These are phyloP conservation scores for Trichoderma lentiforme DNA, from an alignment of 2,329 filamentous ascomycete genomes.

Conservation along the genomic window DNA sequence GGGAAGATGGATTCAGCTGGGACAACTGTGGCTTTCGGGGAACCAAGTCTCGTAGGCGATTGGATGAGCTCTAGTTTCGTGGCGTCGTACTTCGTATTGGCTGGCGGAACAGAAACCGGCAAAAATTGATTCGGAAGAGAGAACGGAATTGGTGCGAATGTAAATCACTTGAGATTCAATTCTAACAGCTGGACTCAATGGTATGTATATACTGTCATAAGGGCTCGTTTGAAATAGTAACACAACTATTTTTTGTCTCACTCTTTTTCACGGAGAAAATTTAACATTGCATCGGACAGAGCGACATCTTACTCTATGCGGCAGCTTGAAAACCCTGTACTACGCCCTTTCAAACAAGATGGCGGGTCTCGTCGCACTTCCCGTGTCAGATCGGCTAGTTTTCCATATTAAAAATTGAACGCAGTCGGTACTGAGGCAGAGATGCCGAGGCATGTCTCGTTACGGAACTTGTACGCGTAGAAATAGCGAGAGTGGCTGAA, in stretches of 20 bases:
- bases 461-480: not conserved
- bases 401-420: not conserved
- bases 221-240: not conserved
- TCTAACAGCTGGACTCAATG: too few species aligned
- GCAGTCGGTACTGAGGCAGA: not conserved
- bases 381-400: not conserved
- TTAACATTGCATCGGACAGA: not conserved
- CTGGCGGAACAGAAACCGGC: not conserved
- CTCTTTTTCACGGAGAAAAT: not conserved
- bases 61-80: not conserved
- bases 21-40: not conserved
- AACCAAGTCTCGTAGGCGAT: not conserved
- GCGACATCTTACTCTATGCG: not conserved
- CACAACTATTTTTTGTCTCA: not conserved
- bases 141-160: not conserved
- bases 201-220: not conserved
- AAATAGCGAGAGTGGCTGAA: too few species aligned
- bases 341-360: not conserved
- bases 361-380: not conserved
- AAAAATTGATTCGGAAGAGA: not conserved
- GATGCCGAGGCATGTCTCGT: conserved; percentile 8
- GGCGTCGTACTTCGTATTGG: not conserved
- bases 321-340: not conserved
- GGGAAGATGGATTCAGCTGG: not conserved
- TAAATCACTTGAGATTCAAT: not conserved